Percentiles rank a stretch among this genome's conserved stretches.
These are phyloP conservation scores for Mariannaea elegans DNA, from an alignment of 2,329 filamentous ascomycete species.

Conservation along the genomic window DNA sequence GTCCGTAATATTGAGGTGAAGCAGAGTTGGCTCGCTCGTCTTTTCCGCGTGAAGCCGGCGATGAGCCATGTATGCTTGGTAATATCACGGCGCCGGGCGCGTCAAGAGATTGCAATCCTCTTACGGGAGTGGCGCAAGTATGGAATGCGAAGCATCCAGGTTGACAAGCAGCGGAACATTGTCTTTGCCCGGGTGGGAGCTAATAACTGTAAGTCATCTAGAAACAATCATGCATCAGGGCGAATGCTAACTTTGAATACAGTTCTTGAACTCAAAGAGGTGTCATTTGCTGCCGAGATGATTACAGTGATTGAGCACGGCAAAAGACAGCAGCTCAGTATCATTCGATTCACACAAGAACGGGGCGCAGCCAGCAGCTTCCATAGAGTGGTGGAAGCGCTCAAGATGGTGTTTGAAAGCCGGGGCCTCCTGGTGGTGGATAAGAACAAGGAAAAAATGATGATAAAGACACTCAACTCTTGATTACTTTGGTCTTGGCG, in stretches of 20 bases:
- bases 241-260: constrained; percentile 33
- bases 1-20: constrained; percentile 70
- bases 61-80: constrained; percentile 78
- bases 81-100: constrained; percentile 72
- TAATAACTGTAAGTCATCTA: constrained; percentile 74
- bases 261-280: constrained; percentile 85
- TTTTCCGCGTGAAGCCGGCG: constrained; percentile 90
- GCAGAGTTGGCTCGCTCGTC: constrained; percentile 87
- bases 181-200: constrained; percentile 81
- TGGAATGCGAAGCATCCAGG: constrained; percentile 81
- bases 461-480: constrained; percentile 73
- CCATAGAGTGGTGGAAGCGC: constrained; percentile 80
- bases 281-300: constrained; percentile 87
- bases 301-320: constrained; percentile 91
- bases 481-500: constrained; percentile 38
- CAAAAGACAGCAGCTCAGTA: constrained; percentile 76
- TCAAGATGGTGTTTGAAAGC: constrained; percentile 73
- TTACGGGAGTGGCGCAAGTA: constrained; percentile 83
- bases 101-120: constrained; percentile 79
- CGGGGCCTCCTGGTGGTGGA: constrained; percentile 76
- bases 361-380: constrained; percentile 93
- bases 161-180: constrained; percentile 81
- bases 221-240: neutral
- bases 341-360: constrained; percentile 88
- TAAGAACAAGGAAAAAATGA: constrained; percentile 72